phyloP scores from a whole-genome alignment of 1,139 yeast genomes.

The Zygosaccharomyces sapae region DNA sequence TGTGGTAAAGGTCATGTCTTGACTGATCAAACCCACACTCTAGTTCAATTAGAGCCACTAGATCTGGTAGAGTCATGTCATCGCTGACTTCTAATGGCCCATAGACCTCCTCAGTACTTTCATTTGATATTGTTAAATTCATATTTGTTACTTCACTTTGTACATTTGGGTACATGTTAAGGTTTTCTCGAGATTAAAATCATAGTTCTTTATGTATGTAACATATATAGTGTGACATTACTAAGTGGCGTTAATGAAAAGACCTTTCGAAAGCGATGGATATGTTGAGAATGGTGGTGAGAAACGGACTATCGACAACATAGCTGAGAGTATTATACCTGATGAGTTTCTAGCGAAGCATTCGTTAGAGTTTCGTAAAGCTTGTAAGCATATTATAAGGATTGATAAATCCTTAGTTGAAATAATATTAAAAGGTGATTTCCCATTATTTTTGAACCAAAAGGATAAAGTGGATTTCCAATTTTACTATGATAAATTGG shows the following conservation, averaged over 20 bases:
- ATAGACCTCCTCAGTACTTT: conserved; percentile 27
- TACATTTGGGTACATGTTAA: background rate
- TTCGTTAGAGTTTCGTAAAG: conserved; percentile 43
- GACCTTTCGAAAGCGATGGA: conserved; percentile 9
- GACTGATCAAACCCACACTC: conserved; percentile 56
- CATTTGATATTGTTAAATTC: conserved; percentile 34
- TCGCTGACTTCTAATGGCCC: conserved; percentile 44
- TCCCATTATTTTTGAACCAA: conserved; percentile 28
- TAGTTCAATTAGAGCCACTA: conserved; percentile 71
- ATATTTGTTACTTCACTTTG: conserved; percentile 12
- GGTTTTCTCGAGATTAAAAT: background rate
- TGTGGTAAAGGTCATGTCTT: conserved; percentile 47
- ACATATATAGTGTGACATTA: background rate
- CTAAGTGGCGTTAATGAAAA: conserved; percentile 14
- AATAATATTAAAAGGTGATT: conserved; percentile 29
- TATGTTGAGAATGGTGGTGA: conserved; percentile 5
- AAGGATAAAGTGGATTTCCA: conserved; percentile 25
- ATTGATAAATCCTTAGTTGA: conserved; percentile 45
- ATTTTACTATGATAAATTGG: conserved; percentile 42
- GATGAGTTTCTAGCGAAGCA: conserved; percentile 42
- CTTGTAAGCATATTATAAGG: conserved; percentile 40
- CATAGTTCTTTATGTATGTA: background rate
- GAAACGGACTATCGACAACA: background rate
- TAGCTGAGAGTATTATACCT: conserved; percentile 37
- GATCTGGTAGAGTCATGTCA: conserved; percentile 61